Conservation (phyloP, 1,139 yeast genomes). For the Blastobotrys serpentis region DNA sequence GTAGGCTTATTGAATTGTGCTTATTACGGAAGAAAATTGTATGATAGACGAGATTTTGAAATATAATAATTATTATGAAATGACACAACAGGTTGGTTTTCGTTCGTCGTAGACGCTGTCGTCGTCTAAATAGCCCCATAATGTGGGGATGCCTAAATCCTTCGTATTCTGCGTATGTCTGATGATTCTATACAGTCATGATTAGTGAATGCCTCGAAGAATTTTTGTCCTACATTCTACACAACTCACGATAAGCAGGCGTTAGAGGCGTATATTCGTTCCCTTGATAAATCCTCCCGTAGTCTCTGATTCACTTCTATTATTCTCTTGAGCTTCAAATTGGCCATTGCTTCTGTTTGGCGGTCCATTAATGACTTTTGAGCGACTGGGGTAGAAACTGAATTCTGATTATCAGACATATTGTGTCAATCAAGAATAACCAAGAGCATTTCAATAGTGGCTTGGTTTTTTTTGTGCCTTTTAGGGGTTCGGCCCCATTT, state of each 20-base stretch:
- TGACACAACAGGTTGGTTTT: constrained; percentile 13
- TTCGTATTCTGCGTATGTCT: constrained; percentile 22
- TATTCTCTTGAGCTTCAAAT: constrained; percentile 60
- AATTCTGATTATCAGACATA: neutral
- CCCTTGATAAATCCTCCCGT: constrained; percentile 52
- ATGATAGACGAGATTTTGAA: constrained; percentile 39
- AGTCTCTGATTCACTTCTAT: constrained; percentile 59
- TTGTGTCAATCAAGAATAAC: too few species aligned
- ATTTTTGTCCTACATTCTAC: too few species aligned
- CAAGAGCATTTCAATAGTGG: too few species aligned
- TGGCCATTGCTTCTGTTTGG: constrained; percentile 28
- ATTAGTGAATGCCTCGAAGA: neutral
- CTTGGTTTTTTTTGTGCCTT: neutral
- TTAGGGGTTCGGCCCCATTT: neutral
- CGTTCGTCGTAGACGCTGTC: constrained; percentile 20
- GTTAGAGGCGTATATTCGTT: constrained; percentile 66
- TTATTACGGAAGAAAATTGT: constrained; percentile 71
- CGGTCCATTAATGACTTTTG: constrained; percentile 18
- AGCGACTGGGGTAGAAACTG: constrained; percentile 2
- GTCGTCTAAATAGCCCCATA: constrained; percentile 26
- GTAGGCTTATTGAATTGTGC: constrained; percentile 65
- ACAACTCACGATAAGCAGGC: constrained; percentile 51
- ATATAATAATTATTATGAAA: constrained; percentile 7
- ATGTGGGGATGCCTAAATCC: constrained; percentile 24
- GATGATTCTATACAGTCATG: constrained; percentile 15